Percentiles rank a stretch among this genome's conserved stretches.
These are phyloP conservation scores for Metschnikowia colocasiae DNA, from an alignment of 805 yeast species.

Conservation along the genomic window DNA sequence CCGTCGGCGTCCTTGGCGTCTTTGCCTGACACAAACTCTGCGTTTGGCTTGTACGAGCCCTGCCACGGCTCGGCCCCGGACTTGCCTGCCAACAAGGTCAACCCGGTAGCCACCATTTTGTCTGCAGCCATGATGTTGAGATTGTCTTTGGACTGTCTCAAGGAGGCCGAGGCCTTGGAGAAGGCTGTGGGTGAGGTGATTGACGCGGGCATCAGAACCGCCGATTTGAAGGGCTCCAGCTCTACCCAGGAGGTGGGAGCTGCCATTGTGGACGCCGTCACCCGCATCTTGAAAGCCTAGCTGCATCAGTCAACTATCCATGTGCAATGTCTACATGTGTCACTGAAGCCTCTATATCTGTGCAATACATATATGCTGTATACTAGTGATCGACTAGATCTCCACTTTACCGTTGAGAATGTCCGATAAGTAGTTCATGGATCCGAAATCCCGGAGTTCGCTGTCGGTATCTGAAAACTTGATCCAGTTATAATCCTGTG, in stretches of 20 bases:
- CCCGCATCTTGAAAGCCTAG: conserved; percentile 41
- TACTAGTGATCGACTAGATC: neutral
- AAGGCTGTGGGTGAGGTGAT: conserved; percentile 79
- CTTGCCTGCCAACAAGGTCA: conserved; percentile 79
- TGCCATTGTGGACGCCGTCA: conserved; percentile 76
- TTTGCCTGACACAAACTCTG: conserved; percentile 90
- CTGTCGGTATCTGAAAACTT: neutral
- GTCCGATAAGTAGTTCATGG: conserved; percentile 32
- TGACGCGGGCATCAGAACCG: conserved; percentile 84
- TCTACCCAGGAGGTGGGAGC: conserved; percentile 91
- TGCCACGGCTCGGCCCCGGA: conserved; percentile 99
- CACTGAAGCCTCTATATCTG: too few species aligned
- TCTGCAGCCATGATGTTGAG: conserved; percentile 98
- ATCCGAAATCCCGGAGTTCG: conserved; percentile 23
- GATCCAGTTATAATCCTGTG: neutral
- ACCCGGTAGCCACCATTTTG: conserved; percentile 92
- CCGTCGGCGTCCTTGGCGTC: conserved; percentile 97
- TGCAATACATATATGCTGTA: too few species aligned
- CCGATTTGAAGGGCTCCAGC: conserved; percentile 81
- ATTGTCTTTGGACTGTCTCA: conserved; percentile 74
- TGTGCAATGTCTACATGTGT: too few species aligned
- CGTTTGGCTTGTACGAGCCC: conserved; percentile 96
- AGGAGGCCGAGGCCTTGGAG: conserved; percentile 87
- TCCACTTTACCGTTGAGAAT: conserved; percentile 25
- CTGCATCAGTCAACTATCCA: too few species aligned